phyloP scores from a whole-genome alignment of 2,329 filamentous ascomycete genomes.

The Alternaria conjuncta region DNA sequence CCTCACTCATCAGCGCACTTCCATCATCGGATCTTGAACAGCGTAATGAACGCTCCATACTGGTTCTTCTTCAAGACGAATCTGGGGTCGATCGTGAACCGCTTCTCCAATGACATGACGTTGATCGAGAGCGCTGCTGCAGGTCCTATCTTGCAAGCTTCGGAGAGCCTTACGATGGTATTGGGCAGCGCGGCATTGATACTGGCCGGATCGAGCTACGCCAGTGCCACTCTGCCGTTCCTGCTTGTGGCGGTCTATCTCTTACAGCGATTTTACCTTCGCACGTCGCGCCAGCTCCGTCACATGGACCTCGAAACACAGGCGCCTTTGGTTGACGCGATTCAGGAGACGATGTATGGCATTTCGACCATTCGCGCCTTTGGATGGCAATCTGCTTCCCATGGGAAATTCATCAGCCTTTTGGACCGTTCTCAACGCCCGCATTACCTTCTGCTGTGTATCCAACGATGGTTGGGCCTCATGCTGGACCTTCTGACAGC shows the following conservation, averaged over 20 bases:
- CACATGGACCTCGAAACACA: slow-evolving; percentile 59
- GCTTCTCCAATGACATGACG: not conserved
- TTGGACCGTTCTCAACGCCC: slow-evolving; percentile 49
- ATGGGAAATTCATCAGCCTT: slow-evolving; percentile 28
- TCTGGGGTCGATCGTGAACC: not conserved
- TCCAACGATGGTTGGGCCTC: slow-evolving; percentile 50
- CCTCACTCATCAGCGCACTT: not conserved
- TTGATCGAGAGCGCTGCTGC: not conserved
- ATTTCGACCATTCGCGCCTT: slow-evolving; percentile 58
- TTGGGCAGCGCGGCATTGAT: not conserved
- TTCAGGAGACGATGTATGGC: slow-evolving; percentile 56
- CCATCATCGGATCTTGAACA: not conserved
- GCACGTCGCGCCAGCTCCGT: slow-evolving; percentile 54
- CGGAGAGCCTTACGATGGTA: not conserved
- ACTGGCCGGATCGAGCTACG: slow-evolving; percentile 15
- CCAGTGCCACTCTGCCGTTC: not conserved
- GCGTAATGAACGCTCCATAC: not conserved
- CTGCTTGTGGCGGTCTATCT: slow-evolving; percentile 25
- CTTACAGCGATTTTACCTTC: slow-evolving; percentile 52
- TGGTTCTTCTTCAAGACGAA: not conserved
- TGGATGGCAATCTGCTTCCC: slow-evolving; percentile 19
- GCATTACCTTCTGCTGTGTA: slow-evolving; percentile 49
- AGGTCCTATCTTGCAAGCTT: not conserved
- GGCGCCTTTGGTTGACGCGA: slow-evolving; percentile 57
- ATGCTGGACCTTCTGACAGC: slow-evolving; percentile 36